Conservation (phyloP, 805 yeast genomes). For the Hanseniaspora thailandica region DNA sequence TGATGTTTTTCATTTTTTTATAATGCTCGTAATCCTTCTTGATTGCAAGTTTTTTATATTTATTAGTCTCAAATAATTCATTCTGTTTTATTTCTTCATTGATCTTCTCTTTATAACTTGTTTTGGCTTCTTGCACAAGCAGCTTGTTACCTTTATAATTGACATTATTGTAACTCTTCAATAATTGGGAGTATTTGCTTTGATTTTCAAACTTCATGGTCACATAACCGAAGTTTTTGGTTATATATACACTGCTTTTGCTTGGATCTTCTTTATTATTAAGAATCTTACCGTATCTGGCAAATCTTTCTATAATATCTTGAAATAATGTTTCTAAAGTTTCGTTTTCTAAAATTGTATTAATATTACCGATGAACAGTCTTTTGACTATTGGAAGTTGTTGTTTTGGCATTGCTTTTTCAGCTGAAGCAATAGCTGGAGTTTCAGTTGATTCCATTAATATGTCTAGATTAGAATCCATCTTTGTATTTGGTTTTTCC, state of each 20-base stretch:
- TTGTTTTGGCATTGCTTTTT: neutral
- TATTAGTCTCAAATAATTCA: conserved; percentile 15
- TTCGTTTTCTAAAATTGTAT: conserved; percentile 1
- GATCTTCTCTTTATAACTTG: conserved; percentile 30
- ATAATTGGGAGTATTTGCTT: conserved; percentile 37
- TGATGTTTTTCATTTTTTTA: conserved; percentile 31
- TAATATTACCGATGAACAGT: conserved; percentile 26
- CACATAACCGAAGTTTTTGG: conserved; percentile 46
- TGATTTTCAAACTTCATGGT: conserved; percentile 42
- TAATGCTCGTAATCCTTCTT: conserved; percentile 32
- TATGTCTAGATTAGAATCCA: no score
- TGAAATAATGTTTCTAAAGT: conserved; percentile 23
- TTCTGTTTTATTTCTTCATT: conserved; percentile 15
- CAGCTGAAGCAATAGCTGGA: neutral
- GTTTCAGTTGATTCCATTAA: no score
- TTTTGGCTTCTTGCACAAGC: conserved; percentile 50
- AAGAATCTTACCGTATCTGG: conserved; percentile 45
- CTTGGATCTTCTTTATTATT: conserved; percentile 45
- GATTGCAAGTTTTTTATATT: conserved; percentile 26
- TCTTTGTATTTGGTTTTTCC: no score
- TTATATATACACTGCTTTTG: conserved; percentile 17
- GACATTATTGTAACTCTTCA: conserved; percentile 53
- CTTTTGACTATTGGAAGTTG: conserved; percentile 19
- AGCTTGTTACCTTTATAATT: conserved; percentile 64
- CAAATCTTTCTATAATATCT: conserved; percentile 45